Evolutionary conservation across 2,329 filamentous ascomycete species (phyloP).

Genomic region (Trichoderma citrinoviride): DNA sequence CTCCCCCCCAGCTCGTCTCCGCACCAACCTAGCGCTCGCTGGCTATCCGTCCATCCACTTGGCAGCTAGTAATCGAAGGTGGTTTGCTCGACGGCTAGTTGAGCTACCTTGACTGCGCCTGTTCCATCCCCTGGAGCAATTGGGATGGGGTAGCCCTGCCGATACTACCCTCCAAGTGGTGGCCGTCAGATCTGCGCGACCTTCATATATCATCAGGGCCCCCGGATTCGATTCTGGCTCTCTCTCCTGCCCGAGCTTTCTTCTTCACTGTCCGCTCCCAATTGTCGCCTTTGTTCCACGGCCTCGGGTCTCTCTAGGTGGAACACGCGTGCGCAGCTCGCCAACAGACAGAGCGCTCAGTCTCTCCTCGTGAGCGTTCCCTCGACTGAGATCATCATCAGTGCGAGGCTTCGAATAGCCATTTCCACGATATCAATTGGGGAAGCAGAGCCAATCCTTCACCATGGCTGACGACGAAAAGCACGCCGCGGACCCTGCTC

Average conservation of each 20-base stretch:
- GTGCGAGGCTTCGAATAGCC: background rate
- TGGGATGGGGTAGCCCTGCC: constrained; percentile 21
- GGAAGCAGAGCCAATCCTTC: background rate
- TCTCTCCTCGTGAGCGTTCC: background rate
- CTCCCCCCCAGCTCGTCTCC: constrained; percentile 12
- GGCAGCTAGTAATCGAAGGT: background rate
- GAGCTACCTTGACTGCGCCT: constrained; percentile 14
- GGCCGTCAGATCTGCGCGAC: constrained; percentile 18
- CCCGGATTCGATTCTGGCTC: constrained; percentile 14
- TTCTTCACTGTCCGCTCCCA: constrained; percentile 13
- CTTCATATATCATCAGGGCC: constrained; percentile 24
- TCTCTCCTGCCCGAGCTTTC: constrained; percentile 10
- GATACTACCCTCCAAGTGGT: constrained; percentile 23
- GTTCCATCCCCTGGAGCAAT: constrained; percentile 22
- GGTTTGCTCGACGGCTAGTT: constrained; percentile 12
- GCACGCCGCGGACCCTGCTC: background rate
- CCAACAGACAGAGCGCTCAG: constrained; percentile 7
- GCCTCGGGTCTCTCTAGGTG: constrained; percentile 13
- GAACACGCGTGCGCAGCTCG: constrained; percentile 11
- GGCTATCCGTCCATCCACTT: constrained; percentile 22
- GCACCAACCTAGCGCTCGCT: constrained; percentile 19
- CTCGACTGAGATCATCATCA: background rate
- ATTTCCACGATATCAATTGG: background rate
- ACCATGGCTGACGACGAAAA: constrained; percentile 33
- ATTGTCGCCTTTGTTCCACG: constrained; percentile 11